Conservation (phyloP, 371 early-diverging fungal genomes). For the Capillidium heterosporum region DNA sequence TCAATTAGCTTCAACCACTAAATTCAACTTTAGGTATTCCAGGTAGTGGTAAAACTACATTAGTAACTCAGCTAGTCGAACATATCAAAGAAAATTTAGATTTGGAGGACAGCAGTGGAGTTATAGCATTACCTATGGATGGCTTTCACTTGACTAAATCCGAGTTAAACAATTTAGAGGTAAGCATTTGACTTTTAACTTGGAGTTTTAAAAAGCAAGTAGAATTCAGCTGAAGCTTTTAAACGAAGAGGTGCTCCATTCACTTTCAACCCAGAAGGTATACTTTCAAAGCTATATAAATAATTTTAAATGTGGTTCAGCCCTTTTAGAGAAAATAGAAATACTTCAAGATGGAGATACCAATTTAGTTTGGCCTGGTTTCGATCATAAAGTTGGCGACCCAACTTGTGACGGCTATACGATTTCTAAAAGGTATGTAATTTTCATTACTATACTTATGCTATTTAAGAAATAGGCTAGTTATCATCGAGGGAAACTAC, state of each 20-base stretch:
- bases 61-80: conserved; percentile 9
- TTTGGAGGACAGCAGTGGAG: conserved; percentile 5
- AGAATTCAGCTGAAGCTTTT: conserved; percentile 19
- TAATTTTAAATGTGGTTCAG: neutral
- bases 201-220: neutral
- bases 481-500: conserved; percentile 29
- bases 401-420: conserved; percentile 14
- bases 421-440: conserved; percentile 12
- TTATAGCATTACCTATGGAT: conserved; percentile 23
- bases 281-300: neutral
- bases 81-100: neutral
- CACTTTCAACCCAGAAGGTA: conserved; percentile 21
- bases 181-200: neutral
- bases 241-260: conserved; percentile 25
- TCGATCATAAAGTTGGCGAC: conserved; percentile 19
- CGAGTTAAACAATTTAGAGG: conserved; percentile 14
- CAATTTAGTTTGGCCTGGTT: conserved; percentile 15
- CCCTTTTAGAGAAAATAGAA: neutral
- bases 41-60: conserved; percentile 23
- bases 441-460: neutral
- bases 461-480: conserved; percentile 12
- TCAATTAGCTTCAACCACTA: neutral
- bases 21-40: conserved; percentile 16
- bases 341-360: neutral
- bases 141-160: conserved; percentile 19